A percentile compares a stretch with the other conserved stretches of the same genome.
phyloP scores from a whole-genome alignment of 192 early-diverging fungal species.

The Coemansia sp. region DNA sequence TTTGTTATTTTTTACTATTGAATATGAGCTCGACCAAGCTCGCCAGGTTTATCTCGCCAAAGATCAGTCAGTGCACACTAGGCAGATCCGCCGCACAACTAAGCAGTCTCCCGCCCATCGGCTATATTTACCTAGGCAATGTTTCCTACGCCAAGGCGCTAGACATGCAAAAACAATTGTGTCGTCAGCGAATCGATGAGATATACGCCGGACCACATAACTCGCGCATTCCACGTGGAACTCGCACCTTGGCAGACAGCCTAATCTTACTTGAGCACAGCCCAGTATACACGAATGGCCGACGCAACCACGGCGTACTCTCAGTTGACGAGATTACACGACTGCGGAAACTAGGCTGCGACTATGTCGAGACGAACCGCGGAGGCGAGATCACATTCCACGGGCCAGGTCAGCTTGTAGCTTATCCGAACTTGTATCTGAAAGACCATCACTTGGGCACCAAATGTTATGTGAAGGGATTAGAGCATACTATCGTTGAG shows the following conservation, averaged over 20 bases:
- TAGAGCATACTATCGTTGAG: conserved; percentile 81
- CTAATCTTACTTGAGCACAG: conserved; percentile 82
- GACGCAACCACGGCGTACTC: conserved; percentile 70
- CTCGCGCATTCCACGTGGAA: neutral
- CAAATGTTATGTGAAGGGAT: conserved; percentile 73
- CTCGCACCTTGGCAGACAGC: conserved; percentile 45
- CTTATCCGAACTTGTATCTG: conserved; percentile 89
- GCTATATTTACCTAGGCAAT: conserved; percentile 54
- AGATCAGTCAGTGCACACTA: conserved; percentile 30
- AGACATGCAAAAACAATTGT: conserved; percentile 64
- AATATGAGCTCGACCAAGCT: neutral
- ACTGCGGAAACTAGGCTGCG: conserved; percentile 68
- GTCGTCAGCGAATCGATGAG: conserved; percentile 59
- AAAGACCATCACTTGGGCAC: conserved; percentile 70
- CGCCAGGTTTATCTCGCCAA: conserved; percentile 20
- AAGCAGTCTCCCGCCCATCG: conserved; percentile 33
- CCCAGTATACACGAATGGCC: conserved; percentile 91
- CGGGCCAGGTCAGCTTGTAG: conserved; percentile 96
- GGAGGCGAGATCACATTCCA: conserved; percentile 98
- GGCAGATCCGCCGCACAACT: conserved; percentile 36
- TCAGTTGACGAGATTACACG: conserved; percentile 58
- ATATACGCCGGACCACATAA: conserved; percentile 19
- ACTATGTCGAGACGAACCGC: conserved; percentile 67
- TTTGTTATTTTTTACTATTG: neutral
- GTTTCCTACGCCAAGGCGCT: conserved; percentile 66